Evolutionary conservation across 139 green algal species (phyloP).

Genomic region (Bryopsis sp.): DNA sequence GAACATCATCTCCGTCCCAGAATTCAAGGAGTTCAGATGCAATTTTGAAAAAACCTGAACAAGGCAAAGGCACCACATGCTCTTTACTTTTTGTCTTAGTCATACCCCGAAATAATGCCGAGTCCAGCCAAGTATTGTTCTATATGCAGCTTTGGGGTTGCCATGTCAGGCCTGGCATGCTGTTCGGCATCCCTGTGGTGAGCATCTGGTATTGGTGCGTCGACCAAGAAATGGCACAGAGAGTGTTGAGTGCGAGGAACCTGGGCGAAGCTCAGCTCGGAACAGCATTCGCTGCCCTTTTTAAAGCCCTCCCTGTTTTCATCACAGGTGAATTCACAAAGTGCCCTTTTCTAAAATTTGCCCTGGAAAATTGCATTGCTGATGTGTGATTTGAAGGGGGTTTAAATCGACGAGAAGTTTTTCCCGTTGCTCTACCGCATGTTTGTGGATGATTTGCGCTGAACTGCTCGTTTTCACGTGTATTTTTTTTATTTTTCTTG

Average conservation of each 20-base stretch:
- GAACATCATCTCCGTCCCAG: neutral
- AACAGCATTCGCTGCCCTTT: constrained; percentile 19
- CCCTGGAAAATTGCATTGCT: no score
- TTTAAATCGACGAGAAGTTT: no score
- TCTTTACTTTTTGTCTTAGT: no score
- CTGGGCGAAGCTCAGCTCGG: constrained; percentile 23
- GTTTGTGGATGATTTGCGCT: no score
- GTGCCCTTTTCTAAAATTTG: no score
- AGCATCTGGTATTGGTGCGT: constrained; percentile 24
- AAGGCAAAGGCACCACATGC: neutral
- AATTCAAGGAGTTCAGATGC: neutral
- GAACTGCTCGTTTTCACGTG: neutral
- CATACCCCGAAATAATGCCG: neutral
- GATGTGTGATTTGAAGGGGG: no score
- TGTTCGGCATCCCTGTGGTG: constrained; percentile 3
- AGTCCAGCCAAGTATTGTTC: neutral
- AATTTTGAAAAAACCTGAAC: neutral
- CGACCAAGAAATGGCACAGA: constrained; percentile 34
- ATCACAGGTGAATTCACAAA: constrained; percentile 28
- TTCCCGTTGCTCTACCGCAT: no score
- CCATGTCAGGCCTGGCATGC: constrained; percentile 1
- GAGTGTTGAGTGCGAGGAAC: constrained; percentile 23
- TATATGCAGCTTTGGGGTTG: neutral
- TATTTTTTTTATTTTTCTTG: no score
- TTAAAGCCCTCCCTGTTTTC: constrained; percentile 38